phyloP scores from a whole-genome alignment of 2,329 filamentous ascomycete genomes.

The Chaetomiaceae sp. region DNA sequence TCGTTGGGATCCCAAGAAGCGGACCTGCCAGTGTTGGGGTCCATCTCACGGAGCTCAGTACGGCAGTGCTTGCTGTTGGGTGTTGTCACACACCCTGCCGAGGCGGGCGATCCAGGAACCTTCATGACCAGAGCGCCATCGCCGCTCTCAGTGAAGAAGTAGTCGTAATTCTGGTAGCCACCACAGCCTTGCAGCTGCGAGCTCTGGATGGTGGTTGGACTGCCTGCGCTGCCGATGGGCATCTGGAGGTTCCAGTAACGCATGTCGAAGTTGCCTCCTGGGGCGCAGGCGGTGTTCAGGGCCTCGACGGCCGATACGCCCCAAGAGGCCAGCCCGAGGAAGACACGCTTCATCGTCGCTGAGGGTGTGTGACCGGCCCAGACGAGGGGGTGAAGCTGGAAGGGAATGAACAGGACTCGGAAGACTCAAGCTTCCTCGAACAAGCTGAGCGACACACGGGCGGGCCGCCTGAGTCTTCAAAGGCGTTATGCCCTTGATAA shows the following conservation, averaged over 20 bases:
- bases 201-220: constrained; percentile 3
- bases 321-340: not conserved
- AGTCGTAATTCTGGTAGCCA: constrained; percentile 1
- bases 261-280: constrained; percentile 5
- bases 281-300: not conserved
- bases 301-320: not conserved
- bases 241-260: constrained; percentile 8
- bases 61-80: constrained; percentile 9
- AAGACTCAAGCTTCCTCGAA: not conserved
- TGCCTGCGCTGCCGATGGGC: not conserved
- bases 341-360: not conserved
- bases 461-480: not conserved
- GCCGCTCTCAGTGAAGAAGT: not conserved
- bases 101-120: constrained; percentile 2
- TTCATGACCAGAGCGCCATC: constrained; percentile 4
- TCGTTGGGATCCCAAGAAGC: not conserved
- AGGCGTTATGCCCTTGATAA: not conserved
- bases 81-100: constrained; percentile 4
- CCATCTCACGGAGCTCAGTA: constrained; percentile 2
- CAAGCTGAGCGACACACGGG: no score
- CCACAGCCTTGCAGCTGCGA: not conserved
- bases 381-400: no score
- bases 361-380: not conserved
- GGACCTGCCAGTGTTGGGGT: not conserved
- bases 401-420: not conserved